Conservation (phyloP, 768 basidiomycete genomes). For the Cystobasidium tubakii region DNA sequence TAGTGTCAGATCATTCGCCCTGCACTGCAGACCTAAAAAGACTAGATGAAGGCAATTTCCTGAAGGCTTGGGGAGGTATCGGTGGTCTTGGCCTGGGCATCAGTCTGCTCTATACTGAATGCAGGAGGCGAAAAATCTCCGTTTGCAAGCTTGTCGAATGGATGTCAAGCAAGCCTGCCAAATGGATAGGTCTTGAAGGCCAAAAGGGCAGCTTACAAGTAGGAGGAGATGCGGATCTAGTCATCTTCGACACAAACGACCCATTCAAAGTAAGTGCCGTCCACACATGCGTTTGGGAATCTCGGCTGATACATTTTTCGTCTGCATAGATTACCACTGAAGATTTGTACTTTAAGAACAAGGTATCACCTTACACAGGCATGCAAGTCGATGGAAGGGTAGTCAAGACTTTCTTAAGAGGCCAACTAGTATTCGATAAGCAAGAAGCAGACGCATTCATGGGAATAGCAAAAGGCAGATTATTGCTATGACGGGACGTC, state of each 20-base stretch:
- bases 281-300: neutral
- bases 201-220: slow-evolving; percentile 66
- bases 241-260: slow-evolving; percentile 67
- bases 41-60: slow-evolving; percentile 66
- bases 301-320: neutral
- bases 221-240: slow-evolving; percentile 79
- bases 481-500: slow-evolving; percentile 37
- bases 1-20: slow-evolving; percentile 95
- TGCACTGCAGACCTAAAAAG: slow-evolving; percentile 71
- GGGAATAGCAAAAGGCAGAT: slow-evolving; percentile 19
- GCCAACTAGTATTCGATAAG: slow-evolving; percentile 58
- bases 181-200: slow-evolving; percentile 66
- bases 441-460: slow-evolving; percentile 6
- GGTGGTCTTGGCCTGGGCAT: slow-evolving; percentile 83
- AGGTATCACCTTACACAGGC: slow-evolving; percentile 82
- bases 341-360: slow-evolving; percentile 81
- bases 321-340: neutral
- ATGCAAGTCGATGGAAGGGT: slow-evolving; percentile 65
- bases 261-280: slow-evolving; percentile 45
- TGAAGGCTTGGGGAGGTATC: slow-evolving; percentile 92
- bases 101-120: slow-evolving; percentile 83
- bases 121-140: slow-evolving; percentile 57
- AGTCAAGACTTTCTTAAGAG: slow-evolving; percentile 71
- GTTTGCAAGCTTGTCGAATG: slow-evolving; percentile 66
- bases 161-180: slow-evolving; percentile 67